Percentiles rank a stretch among this genome's conserved stretches.
Conservation (phyloP, 2,329 filamentous ascomycete genomes). For the Epichloe scottii region DNA sequence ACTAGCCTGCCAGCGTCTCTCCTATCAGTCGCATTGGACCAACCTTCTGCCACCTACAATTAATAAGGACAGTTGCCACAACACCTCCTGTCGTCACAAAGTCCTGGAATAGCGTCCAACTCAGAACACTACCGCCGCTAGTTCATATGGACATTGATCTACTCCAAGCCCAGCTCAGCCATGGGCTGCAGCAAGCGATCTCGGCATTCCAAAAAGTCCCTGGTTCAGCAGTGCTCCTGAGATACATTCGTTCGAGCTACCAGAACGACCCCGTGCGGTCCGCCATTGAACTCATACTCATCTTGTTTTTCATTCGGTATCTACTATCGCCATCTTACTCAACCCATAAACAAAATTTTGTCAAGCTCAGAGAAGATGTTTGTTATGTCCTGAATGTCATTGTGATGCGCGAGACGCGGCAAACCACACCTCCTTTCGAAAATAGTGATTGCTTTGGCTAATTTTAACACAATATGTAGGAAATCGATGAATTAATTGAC, state of each 20-base stretch:
- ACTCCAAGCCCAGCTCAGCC: constrained; percentile 38
- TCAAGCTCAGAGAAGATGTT: constrained; percentile 72
- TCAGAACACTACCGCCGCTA: not conserved
- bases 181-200: constrained; percentile 38
- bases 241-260: constrained; percentile 95
- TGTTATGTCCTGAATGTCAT: constrained; percentile 4
- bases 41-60: not conserved
- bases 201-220: constrained; percentile 78
- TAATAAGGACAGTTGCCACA: not conserved
- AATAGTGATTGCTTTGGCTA: not conserved
- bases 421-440: not conserved
- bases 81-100: not conserved
- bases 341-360: constrained; percentile 78
- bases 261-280: constrained; percentile 93
- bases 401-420: not conserved
- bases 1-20: not conserved
- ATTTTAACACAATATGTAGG: constrained; percentile 28
- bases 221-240: constrained; percentile 83
- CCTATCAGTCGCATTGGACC: not conserved
- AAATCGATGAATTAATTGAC: constrained; percentile 92
- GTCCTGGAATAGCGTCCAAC: not conserved
- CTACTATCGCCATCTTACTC: constrained; percentile 85
- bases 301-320: constrained; percentile 92
- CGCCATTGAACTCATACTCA: constrained; percentile 82
- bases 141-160: constrained; percentile 52